Evolutionary conservation across 2,329 filamentous ascomycete genomes (phyloP).

Genomic region (Colletotrichum liaoningense): DNA sequence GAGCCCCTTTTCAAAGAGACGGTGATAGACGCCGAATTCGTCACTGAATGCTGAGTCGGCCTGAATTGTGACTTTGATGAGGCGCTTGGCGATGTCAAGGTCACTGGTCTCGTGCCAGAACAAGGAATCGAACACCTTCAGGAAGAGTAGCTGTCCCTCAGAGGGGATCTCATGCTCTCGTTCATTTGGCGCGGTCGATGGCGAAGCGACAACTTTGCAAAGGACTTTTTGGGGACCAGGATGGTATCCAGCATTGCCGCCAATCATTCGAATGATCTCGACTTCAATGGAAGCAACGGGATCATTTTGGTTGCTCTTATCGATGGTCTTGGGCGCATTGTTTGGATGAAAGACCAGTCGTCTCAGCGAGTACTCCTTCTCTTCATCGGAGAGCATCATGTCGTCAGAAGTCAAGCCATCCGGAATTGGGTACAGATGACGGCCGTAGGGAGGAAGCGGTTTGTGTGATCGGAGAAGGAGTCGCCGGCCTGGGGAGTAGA

Average conservation of each 20-base stretch:
- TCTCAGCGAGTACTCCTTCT: neutral
- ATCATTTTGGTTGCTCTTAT: neutral
- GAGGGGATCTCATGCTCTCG: neutral
- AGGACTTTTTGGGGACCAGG: conserved; percentile 7
- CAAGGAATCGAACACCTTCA: conserved; percentile 13
- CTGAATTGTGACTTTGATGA: neutral
- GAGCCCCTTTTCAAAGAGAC: neutral
- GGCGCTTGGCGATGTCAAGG: neutral
- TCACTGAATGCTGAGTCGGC: neutral
- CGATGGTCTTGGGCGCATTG: neutral
- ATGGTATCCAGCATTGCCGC: neutral
- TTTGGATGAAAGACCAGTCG: neutral
- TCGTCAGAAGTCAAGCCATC: neutral
- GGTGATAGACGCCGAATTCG: neutral
- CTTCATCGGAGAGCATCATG: neutral
- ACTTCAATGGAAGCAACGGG: neutral
- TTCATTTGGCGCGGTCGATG: neutral
- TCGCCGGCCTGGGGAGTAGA: neutral
- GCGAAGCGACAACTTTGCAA: conserved; percentile 2
- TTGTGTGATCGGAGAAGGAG: conserved; percentile 3
- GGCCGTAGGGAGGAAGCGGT: neutral
- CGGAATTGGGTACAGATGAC: neutral
- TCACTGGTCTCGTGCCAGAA: neutral
- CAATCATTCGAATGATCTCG: neutral
- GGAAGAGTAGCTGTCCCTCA: neutral